Base-by-base conservation (phyloP, 441 rosid species). In the Francoa sonchifolia region DNA sequence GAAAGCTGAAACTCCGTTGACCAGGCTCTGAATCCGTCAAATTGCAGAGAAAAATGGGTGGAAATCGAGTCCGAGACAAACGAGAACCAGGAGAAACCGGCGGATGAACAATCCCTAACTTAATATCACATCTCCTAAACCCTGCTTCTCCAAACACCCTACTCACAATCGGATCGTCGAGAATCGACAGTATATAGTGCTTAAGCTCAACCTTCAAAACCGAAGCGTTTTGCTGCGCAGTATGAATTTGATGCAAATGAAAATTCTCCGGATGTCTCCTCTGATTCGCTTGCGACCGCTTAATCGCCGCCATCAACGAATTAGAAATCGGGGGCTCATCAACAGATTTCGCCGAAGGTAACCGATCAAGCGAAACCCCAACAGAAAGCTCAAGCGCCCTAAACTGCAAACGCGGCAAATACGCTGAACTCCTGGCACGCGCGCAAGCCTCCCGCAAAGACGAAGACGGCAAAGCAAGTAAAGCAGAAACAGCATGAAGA, bases 221-320 rank as follows among this genome's bases (percentile, higher is more conserved):
- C 34, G 73, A 47, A 28, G 75, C 54, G 18, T 74, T 16, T 39
- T 66, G 65, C 16, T 56, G 75, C 12, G 47, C 44, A 27, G 46
- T 55, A 52, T 76, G 78, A 11, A 73, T 55, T 37, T 82, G 94
- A 33, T 75, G 80, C 29, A 87, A 45, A 33, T 78, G 87, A 42
- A 72, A 72, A 33, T 61, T 76, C 55, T 88, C 97, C 13, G 95
- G 97, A 20, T 74, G 83, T 29, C 95, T 44, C 48, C 89, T 57
- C 64, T 88, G 97, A 37, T 66, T 77, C 11, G 89, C 93, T 48
- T 88, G 93, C 4, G 95, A 78, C 19, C 97, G 78, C 47, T 78
- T 80, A 64, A 88, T 80, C 54, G 93, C 95, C 47, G 95, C 97
- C 95, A 81, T 78, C 51, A 88, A 71, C 0, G 97, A 80, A 50